Percentiles rank a stretch among this genome's conserved stretches.
These are phyloP conservation scores for Aspergillus brasiliensis DNA, from an alignment of 2,329 filamentous ascomycete species.

Conservation along the genomic window DNA sequence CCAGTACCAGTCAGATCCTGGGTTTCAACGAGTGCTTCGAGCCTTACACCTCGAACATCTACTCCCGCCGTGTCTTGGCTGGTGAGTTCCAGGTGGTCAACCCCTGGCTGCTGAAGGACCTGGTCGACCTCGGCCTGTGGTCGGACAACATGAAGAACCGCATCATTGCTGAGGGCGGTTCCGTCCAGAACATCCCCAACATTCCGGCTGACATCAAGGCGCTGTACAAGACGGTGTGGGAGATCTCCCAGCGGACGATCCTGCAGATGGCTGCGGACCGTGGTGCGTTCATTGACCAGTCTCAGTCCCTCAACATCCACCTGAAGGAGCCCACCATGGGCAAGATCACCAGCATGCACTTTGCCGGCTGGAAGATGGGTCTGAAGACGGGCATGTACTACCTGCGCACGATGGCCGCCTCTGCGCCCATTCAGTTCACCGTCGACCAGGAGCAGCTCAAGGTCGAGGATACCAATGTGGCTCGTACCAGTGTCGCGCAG, in stretches of 20 bases:
- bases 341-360: constrained; percentile 99
- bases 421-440: constrained; percentile 97
- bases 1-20: constrained; percentile 94
- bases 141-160: constrained; percentile 99
- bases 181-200: constrained; percentile 94
- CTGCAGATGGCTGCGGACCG: constrained; percentile 98
- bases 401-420: constrained; percentile 94
- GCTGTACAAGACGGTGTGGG: constrained; percentile 99
- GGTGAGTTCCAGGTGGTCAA: constrained; percentile 99
- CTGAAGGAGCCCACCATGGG: constrained; percentile 99
- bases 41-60: constrained; percentile 99
- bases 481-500: constrained; percentile 58
- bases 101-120: constrained; percentile 96
- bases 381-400: constrained; percentile 99
- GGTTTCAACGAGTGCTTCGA: constrained; percentile 99
- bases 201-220: constrained; percentile 95
- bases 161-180: constrained; percentile 95
- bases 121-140: constrained; percentile 97
- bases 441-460: constrained; percentile 95
- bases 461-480: constrained; percentile 77
- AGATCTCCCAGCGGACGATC: constrained; percentile 93
- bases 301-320: constrained; percentile 98
- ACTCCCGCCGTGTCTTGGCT: constrained; percentile 94
- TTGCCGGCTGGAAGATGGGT: constrained; percentile 97
- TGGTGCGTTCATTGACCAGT: constrained; percentile 98